A percentile compares a stretch with the other conserved stretches of the same genome.
These are phyloP conservation scores for Colletotrichum simmondsii DNA, from an alignment of 2,329 filamentous ascomycete genomes.

Conservation along the genomic window DNA sequence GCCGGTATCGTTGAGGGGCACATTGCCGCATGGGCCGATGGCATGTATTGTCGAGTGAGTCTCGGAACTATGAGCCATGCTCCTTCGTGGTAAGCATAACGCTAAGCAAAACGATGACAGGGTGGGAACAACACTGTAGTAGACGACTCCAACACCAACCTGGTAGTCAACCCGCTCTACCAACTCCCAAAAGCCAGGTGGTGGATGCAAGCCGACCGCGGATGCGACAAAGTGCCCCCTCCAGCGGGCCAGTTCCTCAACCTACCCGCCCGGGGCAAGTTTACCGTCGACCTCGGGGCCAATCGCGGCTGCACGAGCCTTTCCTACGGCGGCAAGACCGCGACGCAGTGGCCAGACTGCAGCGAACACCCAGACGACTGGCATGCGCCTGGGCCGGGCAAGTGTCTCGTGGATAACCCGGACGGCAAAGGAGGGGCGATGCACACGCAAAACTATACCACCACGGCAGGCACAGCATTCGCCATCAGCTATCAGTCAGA, in stretches of 20 bases:
- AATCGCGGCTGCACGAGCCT: constrained; percentile 61
- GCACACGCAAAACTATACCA: constrained; percentile 56
- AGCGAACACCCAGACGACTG: constrained; percentile 56
- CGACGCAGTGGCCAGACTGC: constrained; percentile 59
- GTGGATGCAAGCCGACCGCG: not conserved
- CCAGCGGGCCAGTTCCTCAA: constrained; percentile 42
- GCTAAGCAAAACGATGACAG: not conserved
- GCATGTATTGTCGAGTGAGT: not conserved
- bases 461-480: constrained; percentile 57
- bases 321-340: constrained; percentile 50
- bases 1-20: not conserved
- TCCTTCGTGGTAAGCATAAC: not conserved
- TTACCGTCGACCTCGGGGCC: constrained; percentile 61
- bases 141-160: not conserved
- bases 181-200: not conserved
- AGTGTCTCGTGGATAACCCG: constrained; percentile 40
- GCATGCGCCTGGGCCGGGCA: constrained; percentile 46
- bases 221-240: not conserved
- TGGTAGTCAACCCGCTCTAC: not conserved
- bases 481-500: constrained; percentile 62
- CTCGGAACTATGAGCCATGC: not conserved
- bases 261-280: constrained; percentile 58
- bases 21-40: not conserved
- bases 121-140: not conserved
- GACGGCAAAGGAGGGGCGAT: constrained; percentile 51